Base-by-base conservation (phyloP, 139 green algal species). In the Chlorella ohadii region DNA sequence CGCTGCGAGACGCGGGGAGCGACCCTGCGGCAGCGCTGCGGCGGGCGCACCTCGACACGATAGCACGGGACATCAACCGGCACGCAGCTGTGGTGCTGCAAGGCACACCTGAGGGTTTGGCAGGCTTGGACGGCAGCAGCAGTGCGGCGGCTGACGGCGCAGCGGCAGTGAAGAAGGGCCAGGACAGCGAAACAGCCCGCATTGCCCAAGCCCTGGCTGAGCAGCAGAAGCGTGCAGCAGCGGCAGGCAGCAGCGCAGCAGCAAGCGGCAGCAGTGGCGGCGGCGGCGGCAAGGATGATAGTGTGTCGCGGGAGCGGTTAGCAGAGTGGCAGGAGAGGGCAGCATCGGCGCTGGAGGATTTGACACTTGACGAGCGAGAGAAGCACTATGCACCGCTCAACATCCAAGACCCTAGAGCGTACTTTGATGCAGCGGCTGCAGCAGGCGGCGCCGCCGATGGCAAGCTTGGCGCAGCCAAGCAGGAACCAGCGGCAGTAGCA, bases 51-150 rank as follows among this genome's bases (percentile, higher is more conserved):
- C 25, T 82, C 25, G 82, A 64, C 25, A 71, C 67, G 0, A 84
- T 89, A 17, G 86, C 86, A 0, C 41, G 72, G 25, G 86, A 89
- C n/a, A 38, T 89, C 47, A 89, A 89, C 68, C 59, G 86, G 63
- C 86, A 89, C 41, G 73, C 86, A 20, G 73, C 81, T 0, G 57
- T 82, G 41, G 86, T 89, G 59, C 75, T 89, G 73, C 55, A 64
- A 4, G 86, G 86, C 2, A 34, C 81, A 0, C 61, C 63, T 11
- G 81, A 87, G 33, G 74, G 27, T n/a, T 16, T 89, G 39, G 39
- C 34, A 16, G 80, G 72, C 19, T 6, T 81, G 51, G 65, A 55
- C 36, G 61, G 19, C 25, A 22, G 19, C 28, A 15, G 34, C n/a
- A 28, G 59, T 4, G 59, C 27, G 38, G 61, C 28, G 39, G 59